A percentile compares a stretch with the other conserved stretches of the same genome.
phyloP scores from a whole-genome alignment of 1,139 yeast species.

The Candida tetrigidarum region DNA sequence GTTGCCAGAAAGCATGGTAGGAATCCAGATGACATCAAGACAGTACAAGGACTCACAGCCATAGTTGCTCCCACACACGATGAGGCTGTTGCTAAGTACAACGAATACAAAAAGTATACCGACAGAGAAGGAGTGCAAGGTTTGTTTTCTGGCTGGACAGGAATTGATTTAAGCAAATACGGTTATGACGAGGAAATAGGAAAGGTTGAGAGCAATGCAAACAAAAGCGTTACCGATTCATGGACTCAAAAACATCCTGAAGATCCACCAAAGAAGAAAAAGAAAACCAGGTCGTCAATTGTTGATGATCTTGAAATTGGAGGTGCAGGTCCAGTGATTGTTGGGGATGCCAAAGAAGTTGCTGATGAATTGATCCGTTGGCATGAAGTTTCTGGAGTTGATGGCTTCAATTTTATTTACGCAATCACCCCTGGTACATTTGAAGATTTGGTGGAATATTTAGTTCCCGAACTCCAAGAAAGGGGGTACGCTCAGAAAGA shows the following conservation, averaged over 20 bases:
- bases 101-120: conserved; percentile 29
- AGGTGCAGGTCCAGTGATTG: conserved; percentile 26
- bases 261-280: conserved; percentile 24
- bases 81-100: conserved; percentile 33
- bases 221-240: conserved; percentile 26
- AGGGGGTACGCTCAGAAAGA: conserved; percentile 32
- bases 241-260: conserved; percentile 32
- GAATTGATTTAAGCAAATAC: conserved; percentile 33
- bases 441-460: conserved; percentile 28
- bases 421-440: conserved; percentile 29
- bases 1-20: conserved; percentile 33
- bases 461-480: conserved; percentile 27
- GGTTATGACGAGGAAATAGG: conserved; percentile 31
- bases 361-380: conserved; percentile 27
- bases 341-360: conserved; percentile 27
- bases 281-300: conserved; percentile 27
- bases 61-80: conserved; percentile 38
- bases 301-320: conserved; percentile 27
- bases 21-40: conserved; percentile 33
- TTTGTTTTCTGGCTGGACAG: conserved; percentile 38
- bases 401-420: conserved; percentile 32
- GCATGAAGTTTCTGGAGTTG: conserved; percentile 31
- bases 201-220: conserved; percentile 30
- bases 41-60: conserved; percentile 31
- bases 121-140: conserved; percentile 42